Percentiles rank a stretch among this genome's conserved stretches.
phyloP scores from a whole-genome alignment of 2,329 filamentous ascomycete genomes.

The Claviceps quebecensis region DNA sequence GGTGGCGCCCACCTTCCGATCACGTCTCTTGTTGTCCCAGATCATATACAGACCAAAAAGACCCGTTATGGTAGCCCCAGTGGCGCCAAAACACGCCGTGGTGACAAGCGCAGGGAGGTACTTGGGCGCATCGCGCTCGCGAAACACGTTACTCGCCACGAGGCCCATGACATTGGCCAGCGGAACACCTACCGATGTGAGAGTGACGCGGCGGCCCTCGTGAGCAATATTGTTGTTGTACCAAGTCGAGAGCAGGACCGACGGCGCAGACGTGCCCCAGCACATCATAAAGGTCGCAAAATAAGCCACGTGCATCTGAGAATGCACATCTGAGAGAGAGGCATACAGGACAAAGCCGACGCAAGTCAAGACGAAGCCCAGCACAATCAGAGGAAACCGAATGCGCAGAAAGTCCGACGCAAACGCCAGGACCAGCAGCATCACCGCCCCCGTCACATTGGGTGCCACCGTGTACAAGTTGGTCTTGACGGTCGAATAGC shows the following conservation, averaged over 20 bases:
- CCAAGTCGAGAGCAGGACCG: slow-evolving; percentile 49
- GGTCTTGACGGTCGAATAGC: slow-evolving; percentile 40
- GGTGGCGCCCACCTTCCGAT: slow-evolving; percentile 36
- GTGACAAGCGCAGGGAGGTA: slow-evolving; percentile 53
- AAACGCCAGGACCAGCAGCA: slow-evolving; percentile 61
- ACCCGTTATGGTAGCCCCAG: slow-evolving; percentile 40
- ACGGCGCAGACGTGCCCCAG: slow-evolving; percentile 63
- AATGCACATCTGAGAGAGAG: slow-evolving; percentile 47
- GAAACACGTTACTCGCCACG: slow-evolving; percentile 56
- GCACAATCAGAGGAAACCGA: slow-evolving; percentile 59
- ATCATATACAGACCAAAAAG: slow-evolving; percentile 48
- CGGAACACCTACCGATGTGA: slow-evolving; percentile 61
- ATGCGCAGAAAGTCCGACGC: slow-evolving; percentile 50
- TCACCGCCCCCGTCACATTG: slow-evolving; percentile 58
- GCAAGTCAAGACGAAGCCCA: slow-evolving; percentile 62
- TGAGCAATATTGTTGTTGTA: slow-evolving; percentile 77
- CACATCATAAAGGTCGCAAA: slow-evolving; percentile 73
- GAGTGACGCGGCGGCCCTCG: slow-evolving; percentile 54
- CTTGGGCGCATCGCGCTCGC: slow-evolving; percentile 47
- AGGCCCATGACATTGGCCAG: slow-evolving; percentile 66
- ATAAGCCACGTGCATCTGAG: slow-evolving; percentile 52
- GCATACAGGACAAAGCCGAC: slow-evolving; percentile 69
- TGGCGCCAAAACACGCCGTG: slow-evolving; percentile 49
- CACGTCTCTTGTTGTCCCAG: slow-evolving; percentile 35
- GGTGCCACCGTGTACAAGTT: slow-evolving; percentile 75